phyloP scores from a whole-genome alignment of 2,329 filamentous ascomycete genomes.

The Stachybotrys elegans region DNA sequence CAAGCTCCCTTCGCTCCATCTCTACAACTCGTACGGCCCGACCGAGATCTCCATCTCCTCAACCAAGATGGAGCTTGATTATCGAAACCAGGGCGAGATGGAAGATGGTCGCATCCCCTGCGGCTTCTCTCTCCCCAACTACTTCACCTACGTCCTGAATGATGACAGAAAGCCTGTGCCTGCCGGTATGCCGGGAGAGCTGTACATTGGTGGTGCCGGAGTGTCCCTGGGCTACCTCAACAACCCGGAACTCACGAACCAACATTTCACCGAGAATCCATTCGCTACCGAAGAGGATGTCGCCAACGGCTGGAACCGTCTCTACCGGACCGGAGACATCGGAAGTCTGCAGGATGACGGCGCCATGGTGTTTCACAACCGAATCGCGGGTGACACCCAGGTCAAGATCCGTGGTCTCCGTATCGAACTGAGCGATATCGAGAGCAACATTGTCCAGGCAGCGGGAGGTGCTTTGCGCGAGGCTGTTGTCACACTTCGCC shows the following conservation, averaged over 20 bases:
- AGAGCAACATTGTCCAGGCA: constrained; percentile 13
- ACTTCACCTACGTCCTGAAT: constrained; percentile 37
- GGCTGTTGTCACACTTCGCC: constrained; percentile 13
- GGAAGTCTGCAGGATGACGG: constrained; percentile 27
- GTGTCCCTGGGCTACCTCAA: constrained; percentile 36
- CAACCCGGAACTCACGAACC: constrained; percentile 10
- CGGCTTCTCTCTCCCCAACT: constrained; percentile 21
- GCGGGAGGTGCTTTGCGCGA: constrained; percentile 8
- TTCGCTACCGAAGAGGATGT: constrained; percentile 7
- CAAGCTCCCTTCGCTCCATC: constrained; percentile 5
- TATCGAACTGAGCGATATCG: constrained; percentile 38
- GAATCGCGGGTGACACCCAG: constrained; percentile 32
- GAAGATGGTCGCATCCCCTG: constrained; percentile 11
- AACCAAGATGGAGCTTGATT: constrained; percentile 1
- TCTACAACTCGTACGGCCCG: constrained; percentile 11
- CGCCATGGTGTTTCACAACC: constrained; percentile 23
- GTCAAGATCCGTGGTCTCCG: constrained; percentile 38
- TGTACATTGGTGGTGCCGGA: constrained; percentile 29
- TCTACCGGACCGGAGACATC: constrained; percentile 36
- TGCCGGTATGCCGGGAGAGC: constrained; percentile 14
- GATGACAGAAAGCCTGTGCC: constrained; percentile 11
- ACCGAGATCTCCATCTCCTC: constrained; percentile 5
- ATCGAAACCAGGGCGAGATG: constrained; percentile 10
- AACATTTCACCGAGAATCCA: constrained; percentile 11
- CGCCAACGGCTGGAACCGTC: constrained; percentile 13